A percentile compares a stretch with the other conserved stretches of the same genome.
phyloP scores from a whole-genome alignment of 2,329 filamentous ascomycete genomes.

The Fulvia fulva region DNA sequence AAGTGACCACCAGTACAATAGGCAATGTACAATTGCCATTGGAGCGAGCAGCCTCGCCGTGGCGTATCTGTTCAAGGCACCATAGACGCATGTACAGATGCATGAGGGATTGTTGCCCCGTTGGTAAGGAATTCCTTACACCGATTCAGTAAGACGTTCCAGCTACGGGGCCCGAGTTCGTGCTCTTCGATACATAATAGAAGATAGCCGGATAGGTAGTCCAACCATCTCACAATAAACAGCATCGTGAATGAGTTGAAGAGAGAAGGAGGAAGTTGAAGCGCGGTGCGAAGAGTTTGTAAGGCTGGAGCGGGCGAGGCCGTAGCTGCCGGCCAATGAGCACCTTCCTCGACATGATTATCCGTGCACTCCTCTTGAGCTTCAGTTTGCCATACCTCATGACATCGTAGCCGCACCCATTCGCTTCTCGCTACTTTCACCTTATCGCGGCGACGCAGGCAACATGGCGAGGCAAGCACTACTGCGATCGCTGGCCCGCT shows the following conservation, averaged over 20 bases:
- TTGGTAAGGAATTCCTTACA: slow-evolving; percentile 65
- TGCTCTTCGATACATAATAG: slow-evolving; percentile 62
- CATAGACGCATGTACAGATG: slow-evolving; percentile 2
- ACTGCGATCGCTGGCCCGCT: slow-evolving; percentile 58
- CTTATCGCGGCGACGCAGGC: slow-evolving; percentile 20
- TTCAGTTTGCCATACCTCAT: neutral
- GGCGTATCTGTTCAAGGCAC: neutral
- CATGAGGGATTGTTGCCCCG: slow-evolving; percentile 52
- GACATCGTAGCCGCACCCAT: slow-evolving; percentile 5
- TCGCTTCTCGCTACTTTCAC: slow-evolving; percentile 15
- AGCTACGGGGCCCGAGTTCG: slow-evolving; percentile 57
- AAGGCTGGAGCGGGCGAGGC: neutral
- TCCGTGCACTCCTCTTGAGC: neutral
- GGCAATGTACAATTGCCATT: no score
- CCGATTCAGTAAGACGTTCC: slow-evolving; percentile 49
- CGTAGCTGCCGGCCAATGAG: neutral
- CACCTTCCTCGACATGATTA: neutral
- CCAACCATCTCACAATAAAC: slow-evolving; percentile 61
- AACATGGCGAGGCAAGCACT: slow-evolving; percentile 63
- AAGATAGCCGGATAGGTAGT: slow-evolving; percentile 52
- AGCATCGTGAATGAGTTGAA: slow-evolving; percentile 57
- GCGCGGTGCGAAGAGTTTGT: neutral
- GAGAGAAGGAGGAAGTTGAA: slow-evolving; percentile 26
- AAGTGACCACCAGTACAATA: no score
- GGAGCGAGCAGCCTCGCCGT: neutral